Conservation (phyloP, 2,329 filamentous ascomycete species). For the Aspergillus pseudoglaucus region DNA sequence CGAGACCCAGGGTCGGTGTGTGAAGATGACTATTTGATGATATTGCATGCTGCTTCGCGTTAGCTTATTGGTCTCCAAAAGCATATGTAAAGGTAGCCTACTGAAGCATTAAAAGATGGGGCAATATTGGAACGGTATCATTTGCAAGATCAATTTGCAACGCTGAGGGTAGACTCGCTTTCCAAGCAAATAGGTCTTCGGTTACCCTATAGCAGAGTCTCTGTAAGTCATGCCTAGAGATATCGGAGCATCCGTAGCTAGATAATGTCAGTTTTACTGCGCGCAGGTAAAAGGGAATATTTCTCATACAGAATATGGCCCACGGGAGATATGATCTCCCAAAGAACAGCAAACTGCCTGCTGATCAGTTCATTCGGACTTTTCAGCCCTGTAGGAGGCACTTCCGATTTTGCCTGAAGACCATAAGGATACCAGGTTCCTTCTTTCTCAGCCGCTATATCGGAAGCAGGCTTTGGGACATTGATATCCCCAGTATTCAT, state of each 20-base stretch:
- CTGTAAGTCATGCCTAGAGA: slow-evolving; percentile 32
- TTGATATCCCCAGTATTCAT: slow-evolving; percentile 37
- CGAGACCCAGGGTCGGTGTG: slow-evolving; percentile 41
- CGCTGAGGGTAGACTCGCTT: slow-evolving; percentile 31
- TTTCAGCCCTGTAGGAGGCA: slow-evolving; percentile 15
- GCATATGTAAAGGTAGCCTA: slow-evolving; percentile 11
- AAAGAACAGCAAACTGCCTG: slow-evolving; percentile 34
- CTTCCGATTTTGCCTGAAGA: slow-evolving; percentile 12
- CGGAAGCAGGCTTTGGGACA: slow-evolving; percentile 32
- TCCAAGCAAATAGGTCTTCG: slow-evolving; percentile 36
- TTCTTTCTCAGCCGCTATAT: slow-evolving; percentile 18
- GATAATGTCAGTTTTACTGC: background rate
- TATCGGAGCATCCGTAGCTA: slow-evolving; percentile 34
- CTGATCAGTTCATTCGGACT: slow-evolving; percentile 30
- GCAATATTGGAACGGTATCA: slow-evolving; percentile 27
- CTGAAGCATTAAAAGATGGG: slow-evolving; percentile 39
- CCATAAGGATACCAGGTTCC: slow-evolving; percentile 28
- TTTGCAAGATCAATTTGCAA: slow-evolving; percentile 32
- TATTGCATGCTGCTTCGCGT: slow-evolving; percentile 34
- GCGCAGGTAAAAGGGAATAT: slow-evolving; percentile 2
- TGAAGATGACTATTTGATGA: slow-evolving; percentile 39
- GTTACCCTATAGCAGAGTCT: slow-evolving; percentile 29
- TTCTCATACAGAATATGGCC: slow-evolving; percentile 34
- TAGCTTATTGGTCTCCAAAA: slow-evolving; percentile 1
- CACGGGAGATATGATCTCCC: slow-evolving; percentile 39